A percentile compares a stretch with the other conserved stretches of the same genome.
Evolutionary conservation across 371 early-diverging fungal species (phyloP).

Genomic region (Mortierella sp.): DNA sequence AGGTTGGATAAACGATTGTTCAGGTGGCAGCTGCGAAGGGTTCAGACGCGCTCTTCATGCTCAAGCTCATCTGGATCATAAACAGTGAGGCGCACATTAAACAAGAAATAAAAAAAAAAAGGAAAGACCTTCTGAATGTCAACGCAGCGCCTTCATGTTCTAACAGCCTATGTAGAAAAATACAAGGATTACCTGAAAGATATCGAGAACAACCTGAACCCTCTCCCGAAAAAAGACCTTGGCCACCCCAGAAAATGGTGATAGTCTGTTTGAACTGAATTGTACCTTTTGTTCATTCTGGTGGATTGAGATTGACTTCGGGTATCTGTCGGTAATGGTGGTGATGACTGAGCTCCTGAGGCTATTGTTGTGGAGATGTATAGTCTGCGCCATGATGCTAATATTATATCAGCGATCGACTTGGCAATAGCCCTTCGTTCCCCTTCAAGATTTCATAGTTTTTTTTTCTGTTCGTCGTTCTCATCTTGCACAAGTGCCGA

Average conservation of each 20-base stretch:
- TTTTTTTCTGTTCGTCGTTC: background rate
- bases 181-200: slow-evolving; percentile 32
- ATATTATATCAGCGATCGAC: slow-evolving; percentile 15
- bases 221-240: slow-evolving; percentile 32
- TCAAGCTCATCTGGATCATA: slow-evolving; percentile 41
- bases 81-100: background rate
- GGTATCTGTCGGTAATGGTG: background rate
- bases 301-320: background rate
- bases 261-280: slow-evolving; percentile 27
- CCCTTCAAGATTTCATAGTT: slow-evolving; percentile 13
- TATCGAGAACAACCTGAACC: slow-evolving; percentile 40
- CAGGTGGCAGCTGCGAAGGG: slow-evolving; percentile 41
- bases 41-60: slow-evolving; percentile 25
- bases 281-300: slow-evolving; percentile 21
- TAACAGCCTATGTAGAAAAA: background rate
- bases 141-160: background rate
- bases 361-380: background rate
- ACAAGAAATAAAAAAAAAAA: background rate
- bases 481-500: background rate
- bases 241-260: slow-evolving; percentile 29
- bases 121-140: background rate
- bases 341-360: background rate
- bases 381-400: slow-evolving; percentile 11
- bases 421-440: slow-evolving; percentile 10
- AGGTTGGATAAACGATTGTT: slow-evolving; percentile 28